Evolutionary conservation across 2,329 filamentous ascomycete genomes (phyloP), one percentile per base, ranked within the genome.

Genomic region (Geosmithia putterillii): DNA sequence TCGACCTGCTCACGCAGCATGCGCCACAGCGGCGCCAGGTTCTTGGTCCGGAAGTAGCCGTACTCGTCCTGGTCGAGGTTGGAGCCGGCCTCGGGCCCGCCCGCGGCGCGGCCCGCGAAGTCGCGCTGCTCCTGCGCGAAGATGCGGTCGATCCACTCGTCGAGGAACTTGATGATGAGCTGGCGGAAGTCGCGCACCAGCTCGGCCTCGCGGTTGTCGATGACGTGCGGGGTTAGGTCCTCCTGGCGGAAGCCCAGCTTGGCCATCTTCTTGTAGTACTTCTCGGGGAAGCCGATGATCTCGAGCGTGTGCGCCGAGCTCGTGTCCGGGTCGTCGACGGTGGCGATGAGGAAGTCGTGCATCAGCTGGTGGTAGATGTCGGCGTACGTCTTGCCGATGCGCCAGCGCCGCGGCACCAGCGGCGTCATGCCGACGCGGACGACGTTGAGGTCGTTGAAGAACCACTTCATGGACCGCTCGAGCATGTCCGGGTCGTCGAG

Each of bases 61-160:
- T 94, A 88, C 56, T 89, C 81, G 61, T 94, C 88, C 53, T 79
- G 79, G 58, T 95, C 88, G 48, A 95, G 71, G 56, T 89, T 86
- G 50, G 73, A 73, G 41, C 73, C 75, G 46, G 81, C 44, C 38
- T 46, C 44, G 41, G 41, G 25, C 14, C 37, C 41, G 15, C 15
- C 32, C 9, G 41, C 73, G 52, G 79, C 81, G 48, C 89, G 80
- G 45, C 87, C 80, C 40, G 79, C 69, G 61, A 98, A 94, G 52
- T 86, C 83, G 53, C 81, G 83, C 55, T 75, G 76, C 63, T 98
- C 94, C 38, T 86, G 81, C 8, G 71, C 73, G 54, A 86, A 87
- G 61, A 98, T 95, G 45, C 88, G 81, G 49, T 94, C 86, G 72
- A 96, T 94, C 89, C 92, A 98, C 66, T 96, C 86, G 59, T 95